phyloP scores from a whole-genome alignment of 768 basidiomycete genomes.

The Agaricus sinodeliciosus region DNA sequence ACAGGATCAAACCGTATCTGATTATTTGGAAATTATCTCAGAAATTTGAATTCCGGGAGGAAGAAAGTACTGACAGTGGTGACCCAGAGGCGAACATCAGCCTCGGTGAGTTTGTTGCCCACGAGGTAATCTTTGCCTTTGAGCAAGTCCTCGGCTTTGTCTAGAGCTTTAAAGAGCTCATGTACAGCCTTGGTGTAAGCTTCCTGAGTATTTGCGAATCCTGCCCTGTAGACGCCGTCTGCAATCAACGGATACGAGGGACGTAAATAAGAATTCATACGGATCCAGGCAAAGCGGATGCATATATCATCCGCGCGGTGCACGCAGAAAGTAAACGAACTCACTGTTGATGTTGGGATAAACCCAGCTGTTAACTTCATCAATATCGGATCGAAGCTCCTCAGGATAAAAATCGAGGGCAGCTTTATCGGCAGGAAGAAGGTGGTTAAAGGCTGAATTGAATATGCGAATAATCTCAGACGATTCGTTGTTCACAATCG shows the following conservation, averaged over 20 bases:
- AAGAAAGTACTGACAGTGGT: slow-evolving; percentile 63
- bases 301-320: neutral
- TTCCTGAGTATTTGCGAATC: slow-evolving; percentile 75
- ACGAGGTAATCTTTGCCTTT: slow-evolving; percentile 78
- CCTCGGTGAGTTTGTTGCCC: slow-evolving; percentile 78
- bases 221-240: slow-evolving; percentile 87
- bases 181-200: slow-evolving; percentile 78
- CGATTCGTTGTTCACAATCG: slow-evolving; percentile 94
- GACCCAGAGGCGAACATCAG: slow-evolving; percentile 85
- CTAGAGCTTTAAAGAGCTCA: slow-evolving; percentile 72
- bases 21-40: neutral
- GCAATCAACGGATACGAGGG: neutral
- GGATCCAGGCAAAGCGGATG: neutral
- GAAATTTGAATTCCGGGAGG: neutral
- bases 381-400: slow-evolving; percentile 66
- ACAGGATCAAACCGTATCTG: slow-evolving; percentile 87
- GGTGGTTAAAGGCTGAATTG: slow-evolving; percentile 77
- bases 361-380: slow-evolving; percentile 79
- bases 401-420: slow-evolving; percentile 75
- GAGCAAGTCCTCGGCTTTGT: slow-evolving; percentile 73
- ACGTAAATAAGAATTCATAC: neutral
- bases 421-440: slow-evolving; percentile 60
- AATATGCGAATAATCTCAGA: slow-evolving; percentile 94
- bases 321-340: slow-evolving; percentile 16
- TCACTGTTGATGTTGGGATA: slow-evolving; percentile 81